Percentiles rank a stretch among this genome's conserved stretches.
These are phyloP conservation scores for Aspergillus wentii DNA, from an alignment of 495 filamentous ascomycete species.

Conservation along the genomic window DNA sequence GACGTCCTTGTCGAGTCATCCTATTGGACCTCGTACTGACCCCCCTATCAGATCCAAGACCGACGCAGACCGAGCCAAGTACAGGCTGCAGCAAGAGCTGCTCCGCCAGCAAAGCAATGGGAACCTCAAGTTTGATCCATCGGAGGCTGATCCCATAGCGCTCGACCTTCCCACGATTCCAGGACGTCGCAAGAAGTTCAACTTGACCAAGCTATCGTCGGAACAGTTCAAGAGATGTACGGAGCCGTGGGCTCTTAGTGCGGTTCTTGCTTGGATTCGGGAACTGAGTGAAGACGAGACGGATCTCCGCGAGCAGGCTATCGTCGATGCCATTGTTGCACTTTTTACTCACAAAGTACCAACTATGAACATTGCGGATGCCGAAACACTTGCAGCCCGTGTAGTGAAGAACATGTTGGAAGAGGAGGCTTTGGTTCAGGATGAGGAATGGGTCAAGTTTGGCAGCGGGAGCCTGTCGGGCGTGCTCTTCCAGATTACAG, in stretches of 20 bases:
- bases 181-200: constrained; percentile 69
- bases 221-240: constrained; percentile 79
- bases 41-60: constrained; percentile 89
- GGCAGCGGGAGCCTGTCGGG: constrained; percentile 69
- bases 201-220: constrained; percentile 78
- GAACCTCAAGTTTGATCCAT: constrained; percentile 35
- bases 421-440: constrained; percentile 72
- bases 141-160: constrained; percentile 47
- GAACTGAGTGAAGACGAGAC: constrained; percentile 79
- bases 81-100: constrained; percentile 54
- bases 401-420: constrained; percentile 80
- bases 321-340: constrained; percentile 81
- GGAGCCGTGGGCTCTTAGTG: constrained; percentile 91
- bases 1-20: constrained; percentile 76
- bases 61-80: constrained; percentile 69
- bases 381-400: constrained; percentile 75
- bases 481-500: constrained; percentile 90
- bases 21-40: constrained; percentile 71
- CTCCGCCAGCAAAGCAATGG: constrained; percentile 47
- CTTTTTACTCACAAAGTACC: constrained; percentile 95
- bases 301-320: constrained; percentile 75
- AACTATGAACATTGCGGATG: constrained; percentile 98
- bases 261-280: constrained; percentile 80
- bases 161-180: constrained; percentile 71
- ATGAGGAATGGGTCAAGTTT: constrained; percentile 98